Conservation (phyloP, 495 filamentous ascomycete genomes). For the Lasiosphaeria ovina region DNA sequence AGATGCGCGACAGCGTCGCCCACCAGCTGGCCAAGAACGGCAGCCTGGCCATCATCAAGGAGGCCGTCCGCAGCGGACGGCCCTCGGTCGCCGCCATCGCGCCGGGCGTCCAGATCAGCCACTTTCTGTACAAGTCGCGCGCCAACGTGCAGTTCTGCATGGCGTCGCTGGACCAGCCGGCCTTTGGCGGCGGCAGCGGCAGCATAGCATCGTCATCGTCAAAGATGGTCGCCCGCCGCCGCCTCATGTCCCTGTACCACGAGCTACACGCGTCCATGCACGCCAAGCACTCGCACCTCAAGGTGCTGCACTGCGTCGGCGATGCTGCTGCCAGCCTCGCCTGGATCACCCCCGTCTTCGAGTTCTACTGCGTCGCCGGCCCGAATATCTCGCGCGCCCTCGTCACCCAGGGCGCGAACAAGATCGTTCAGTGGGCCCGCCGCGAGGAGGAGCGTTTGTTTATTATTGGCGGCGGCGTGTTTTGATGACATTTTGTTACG, state of each 20-base stretch:
- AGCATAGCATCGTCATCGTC: slow-evolving; percentile 25
- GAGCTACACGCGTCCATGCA: slow-evolving; percentile 81
- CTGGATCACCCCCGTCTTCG: slow-evolving; percentile 87
- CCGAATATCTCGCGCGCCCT: slow-evolving; percentile 71
- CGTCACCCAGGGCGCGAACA: slow-evolving; percentile 80
- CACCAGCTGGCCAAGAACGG: slow-evolving; percentile 72
- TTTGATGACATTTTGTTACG: slow-evolving; percentile 27
- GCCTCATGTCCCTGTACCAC: slow-evolving; percentile 81
- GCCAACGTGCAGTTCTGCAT: slow-evolving; percentile 94
- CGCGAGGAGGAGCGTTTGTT: slow-evolving; percentile 90
- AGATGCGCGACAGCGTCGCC: slow-evolving; percentile 80
- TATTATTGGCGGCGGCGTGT: slow-evolving; percentile 88
- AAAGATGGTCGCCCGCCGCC: slow-evolving; percentile 59
- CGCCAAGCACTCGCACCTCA: slow-evolving; percentile 74
- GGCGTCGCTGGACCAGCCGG: slow-evolving; percentile 68
- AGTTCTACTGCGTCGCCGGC: slow-evolving; percentile 91
- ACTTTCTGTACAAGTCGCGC: slow-evolving; percentile 92
- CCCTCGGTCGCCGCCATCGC: slow-evolving; percentile 68
- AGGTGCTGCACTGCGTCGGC: slow-evolving; percentile 75
- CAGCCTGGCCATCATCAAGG: slow-evolving; percentile 69
- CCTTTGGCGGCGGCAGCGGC: slow-evolving; percentile 48
- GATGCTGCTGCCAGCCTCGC: slow-evolving; percentile 75
- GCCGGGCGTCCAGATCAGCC: slow-evolving; percentile 73
- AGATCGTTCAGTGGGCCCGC: slow-evolving; percentile 83
- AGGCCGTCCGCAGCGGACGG: slow-evolving; percentile 68